Conservation (phyloP, 2,329 filamentous ascomycete species). For the Plectosphaerella sp. region DNA sequence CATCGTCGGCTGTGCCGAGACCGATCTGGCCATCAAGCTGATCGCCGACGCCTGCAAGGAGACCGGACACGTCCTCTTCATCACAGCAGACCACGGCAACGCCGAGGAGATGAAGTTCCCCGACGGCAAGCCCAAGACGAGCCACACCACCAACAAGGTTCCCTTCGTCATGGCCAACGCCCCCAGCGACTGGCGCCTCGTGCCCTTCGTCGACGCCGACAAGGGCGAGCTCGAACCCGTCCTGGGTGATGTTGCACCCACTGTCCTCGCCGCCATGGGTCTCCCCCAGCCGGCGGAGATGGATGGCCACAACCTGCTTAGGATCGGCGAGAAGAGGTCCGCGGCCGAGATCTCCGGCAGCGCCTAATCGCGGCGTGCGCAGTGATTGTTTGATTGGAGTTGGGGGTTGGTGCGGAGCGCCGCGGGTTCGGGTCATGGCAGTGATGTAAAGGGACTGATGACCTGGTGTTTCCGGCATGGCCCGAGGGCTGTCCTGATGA, state of each 20-base stretch:
- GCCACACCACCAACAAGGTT: constrained; percentile 96
- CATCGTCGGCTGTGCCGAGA: constrained; percentile 76
- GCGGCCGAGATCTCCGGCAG: background rate
- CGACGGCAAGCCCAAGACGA: constrained; percentile 95
- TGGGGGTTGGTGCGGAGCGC: no score
- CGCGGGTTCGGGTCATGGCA: no score
- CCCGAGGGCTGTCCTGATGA: no score
- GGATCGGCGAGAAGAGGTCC: constrained; percentile 55
- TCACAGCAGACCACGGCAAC: constrained; percentile 96
- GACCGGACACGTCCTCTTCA: constrained; percentile 87
- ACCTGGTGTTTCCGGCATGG: no score
- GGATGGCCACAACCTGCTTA: constrained; percentile 78
- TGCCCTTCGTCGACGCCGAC: constrained; percentile 34
- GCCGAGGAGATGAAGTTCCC: constrained; percentile 98
- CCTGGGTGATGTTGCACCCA: constrained; percentile 97
- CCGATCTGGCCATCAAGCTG: constrained; percentile 88
- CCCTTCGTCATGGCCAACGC: constrained; percentile 98
- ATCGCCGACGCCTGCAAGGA: constrained; percentile 94
- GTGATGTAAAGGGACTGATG: no score
- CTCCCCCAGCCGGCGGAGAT: constrained; percentile 87
- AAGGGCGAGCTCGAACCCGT: constrained; percentile 68
- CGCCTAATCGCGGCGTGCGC: background rate
- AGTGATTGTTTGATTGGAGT: no score
- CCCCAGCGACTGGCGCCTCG: constrained; percentile 77
- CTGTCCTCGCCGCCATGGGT: constrained; percentile 85